These are phyloP conservation scores for Triticum turgidum DNA, from an alignment of 176 grass and related monocot species.

Conservation along the genomic window DNA sequence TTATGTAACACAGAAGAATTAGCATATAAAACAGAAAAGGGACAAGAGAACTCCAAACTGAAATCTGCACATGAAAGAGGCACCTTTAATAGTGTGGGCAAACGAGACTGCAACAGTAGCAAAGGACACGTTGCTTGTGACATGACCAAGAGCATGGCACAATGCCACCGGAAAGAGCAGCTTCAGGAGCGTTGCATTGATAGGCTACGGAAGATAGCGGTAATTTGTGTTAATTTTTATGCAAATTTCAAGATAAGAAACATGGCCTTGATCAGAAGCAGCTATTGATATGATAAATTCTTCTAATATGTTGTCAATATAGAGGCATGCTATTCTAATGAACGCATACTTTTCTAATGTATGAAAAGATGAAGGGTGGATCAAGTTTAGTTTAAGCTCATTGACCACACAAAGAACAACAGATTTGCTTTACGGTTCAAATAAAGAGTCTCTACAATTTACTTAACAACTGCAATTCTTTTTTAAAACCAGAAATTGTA, in stretches of 20 bases:
- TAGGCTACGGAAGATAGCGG: slow-evolving; percentile 52
- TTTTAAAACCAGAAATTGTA: background rate
- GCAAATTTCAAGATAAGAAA: background rate
- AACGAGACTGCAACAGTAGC: slow-evolving; percentile 98
- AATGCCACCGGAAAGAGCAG: slow-evolving; percentile 84
- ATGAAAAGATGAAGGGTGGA: background rate
- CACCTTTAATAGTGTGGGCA: slow-evolving; percentile 95
- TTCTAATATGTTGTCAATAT: background rate
- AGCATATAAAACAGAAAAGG: slow-evolving; percentile 23
- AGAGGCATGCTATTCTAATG: background rate
- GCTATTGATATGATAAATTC: background rate
- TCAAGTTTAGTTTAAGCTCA: background rate
- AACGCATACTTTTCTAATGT: background rate
- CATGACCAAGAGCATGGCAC: slow-evolving; percentile 92
- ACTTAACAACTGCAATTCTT: background rate
- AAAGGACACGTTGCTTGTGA: slow-evolving; percentile 97
- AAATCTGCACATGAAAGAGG: slow-evolving; percentile 31
- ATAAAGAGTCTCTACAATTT: background rate
- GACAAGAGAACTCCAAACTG: background rate
- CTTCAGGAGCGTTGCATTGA: slow-evolving; percentile 79
- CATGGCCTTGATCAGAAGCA: background rate
- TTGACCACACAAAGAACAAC: background rate
- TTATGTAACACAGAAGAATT: slow-evolving; percentile 12
- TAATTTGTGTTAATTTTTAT: background rate
- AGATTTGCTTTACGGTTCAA: background rate